Conservation (phyloP, 78 protist species). For the Dictyostelium intermedium region DNA sequence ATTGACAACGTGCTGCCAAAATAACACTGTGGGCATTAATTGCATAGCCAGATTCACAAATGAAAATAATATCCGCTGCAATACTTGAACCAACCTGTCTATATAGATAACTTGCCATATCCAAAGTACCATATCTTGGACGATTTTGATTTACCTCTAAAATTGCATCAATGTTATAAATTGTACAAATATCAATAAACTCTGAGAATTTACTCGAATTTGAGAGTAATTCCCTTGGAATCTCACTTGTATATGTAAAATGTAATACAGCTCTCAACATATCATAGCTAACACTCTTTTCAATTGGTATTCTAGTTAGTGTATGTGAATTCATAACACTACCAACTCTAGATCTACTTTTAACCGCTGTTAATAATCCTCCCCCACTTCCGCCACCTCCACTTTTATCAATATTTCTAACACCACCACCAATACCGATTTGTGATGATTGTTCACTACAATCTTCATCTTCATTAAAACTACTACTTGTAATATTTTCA, state of each 20-base stretch:
- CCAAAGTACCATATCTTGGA: conserved; percentile 34
- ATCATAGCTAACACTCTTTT: conserved; percentile 43
- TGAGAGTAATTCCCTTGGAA: conserved; percentile 31
- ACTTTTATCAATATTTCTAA: background rate
- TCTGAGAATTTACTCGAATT: conserved; percentile 35
- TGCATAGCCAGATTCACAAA: conserved; percentile 29
- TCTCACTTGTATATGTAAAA: conserved; percentile 45
- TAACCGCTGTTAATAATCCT: background rate
- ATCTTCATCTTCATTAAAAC: background rate
- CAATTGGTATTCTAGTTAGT: conserved; percentile 47
- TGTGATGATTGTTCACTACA: background rate
- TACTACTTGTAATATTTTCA: background rate
- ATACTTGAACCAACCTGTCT: conserved; percentile 28
- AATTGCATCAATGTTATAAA: conserved; percentile 44
- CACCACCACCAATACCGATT: background rate
- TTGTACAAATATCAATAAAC: conserved; percentile 23
- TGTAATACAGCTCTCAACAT: conserved; percentile 25
- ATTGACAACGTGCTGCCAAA: conserved; percentile 28
- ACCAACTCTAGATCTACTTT: conserved; percentile 48
- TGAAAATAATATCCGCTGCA: conserved; percentile 25
- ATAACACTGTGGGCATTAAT: conserved; percentile 36
- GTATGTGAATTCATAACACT: conserved; percentile 47
- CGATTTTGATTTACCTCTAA: background rate
- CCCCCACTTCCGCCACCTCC: background rate
- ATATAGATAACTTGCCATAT: conserved; percentile 50